Evolutionary conservation across 1,139 yeast species (phyloP), one percentile per base, ranked within the genome.

Genomic region (Yamadazyma jaroonii): DNA sequence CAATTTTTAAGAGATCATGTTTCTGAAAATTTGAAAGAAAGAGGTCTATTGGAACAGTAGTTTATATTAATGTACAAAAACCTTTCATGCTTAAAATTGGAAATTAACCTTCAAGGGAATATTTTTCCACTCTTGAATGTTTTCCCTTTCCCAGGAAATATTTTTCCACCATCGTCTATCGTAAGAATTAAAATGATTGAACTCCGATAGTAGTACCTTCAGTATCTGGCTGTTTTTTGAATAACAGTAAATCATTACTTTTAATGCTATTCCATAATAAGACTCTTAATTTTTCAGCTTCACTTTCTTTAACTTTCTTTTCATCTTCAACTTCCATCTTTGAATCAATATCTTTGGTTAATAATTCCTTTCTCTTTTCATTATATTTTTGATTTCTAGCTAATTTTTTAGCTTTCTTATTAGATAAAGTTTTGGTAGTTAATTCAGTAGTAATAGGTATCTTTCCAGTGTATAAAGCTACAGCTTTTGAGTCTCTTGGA

Each of bases 201-300:
- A 82, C 81, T 27, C 97, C 97, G 44, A 89, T 65, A 3, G 95
- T 84, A 26, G 96, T 89, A 39, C 96, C 96, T 50, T 80, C 79
- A 23, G 84, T 84, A 27, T 67, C 63, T 10, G 72, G 54, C 34
- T 65, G 61, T 29, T 74, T 61, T 22, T 64, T 59, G 13, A 31
- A 23, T 23, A 8, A 21, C 34, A 31, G 34, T 24, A 31, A 31
- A 24, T 53, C 55, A 29, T 66, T 62, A 53, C 74, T 82, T 39
- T 81, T 88, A 38, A 83, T 72, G 22, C 80, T 83, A 9, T 76
- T 68, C 81, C 92, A 82, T 35, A 84, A 72, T 6, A 86, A 84
- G 30, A 75, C 73, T 62, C 81, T 83, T 39, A 82, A 73, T 46
- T 73, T 64, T 33, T 72, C 74, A 21, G 42, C 34, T 29, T 42